These are phyloP conservation scores for Dactylellina cionopaga DNA, from an alignment of 2,329 filamentous ascomycete genomes.

Conservation along the genomic window DNA sequence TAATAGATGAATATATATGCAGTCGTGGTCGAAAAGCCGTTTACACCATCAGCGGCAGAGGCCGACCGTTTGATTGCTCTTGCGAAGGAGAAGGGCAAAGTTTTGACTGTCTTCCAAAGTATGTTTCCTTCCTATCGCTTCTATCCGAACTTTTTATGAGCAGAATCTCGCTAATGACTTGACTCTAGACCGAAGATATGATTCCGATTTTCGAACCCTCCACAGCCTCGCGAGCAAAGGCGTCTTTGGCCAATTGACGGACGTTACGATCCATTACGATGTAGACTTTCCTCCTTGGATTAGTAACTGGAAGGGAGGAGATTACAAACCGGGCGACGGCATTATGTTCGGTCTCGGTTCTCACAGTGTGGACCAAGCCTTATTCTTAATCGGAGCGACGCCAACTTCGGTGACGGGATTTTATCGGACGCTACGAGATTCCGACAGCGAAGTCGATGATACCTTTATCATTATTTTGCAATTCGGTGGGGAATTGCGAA, in stretches of 20 bases:
- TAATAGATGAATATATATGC: neutral
- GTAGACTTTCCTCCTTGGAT: slow-evolving; percentile 54
- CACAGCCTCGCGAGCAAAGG: slow-evolving; percentile 40
- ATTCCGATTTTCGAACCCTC: slow-evolving; percentile 61
- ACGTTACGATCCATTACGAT: slow-evolving; percentile 55
- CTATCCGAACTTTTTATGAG: neutral
- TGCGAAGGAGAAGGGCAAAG: slow-evolving; percentile 58
- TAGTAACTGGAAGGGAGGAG: slow-evolving; percentile 53
- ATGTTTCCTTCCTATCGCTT: slow-evolving; percentile 1
- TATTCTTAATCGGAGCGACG: slow-evolving; percentile 60
- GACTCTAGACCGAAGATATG: slow-evolving; percentile 58
- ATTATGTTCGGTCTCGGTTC: slow-evolving; percentile 60
- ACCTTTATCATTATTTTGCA: slow-evolving; percentile 54
- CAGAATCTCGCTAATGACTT: neutral
- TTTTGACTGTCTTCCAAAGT: slow-evolving; percentile 61
- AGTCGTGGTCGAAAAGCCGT: slow-evolving; percentile 61
- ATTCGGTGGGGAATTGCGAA: slow-evolving; percentile 34
- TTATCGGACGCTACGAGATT: slow-evolving; percentile 57
- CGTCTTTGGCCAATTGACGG: slow-evolving; percentile 53
- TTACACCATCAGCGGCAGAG: slow-evolving; percentile 59
- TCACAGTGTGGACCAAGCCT: slow-evolving; percentile 61
- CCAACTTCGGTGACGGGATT: slow-evolving; percentile 53
- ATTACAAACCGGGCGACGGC: slow-evolving; percentile 56
- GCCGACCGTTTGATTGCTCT: slow-evolving; percentile 59
- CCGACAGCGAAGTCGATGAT: slow-evolving; percentile 56